Evolutionary conservation across 2,329 filamentous ascomycete species (phyloP).

Genomic region (Fragosphaeria purpurea): DNA sequence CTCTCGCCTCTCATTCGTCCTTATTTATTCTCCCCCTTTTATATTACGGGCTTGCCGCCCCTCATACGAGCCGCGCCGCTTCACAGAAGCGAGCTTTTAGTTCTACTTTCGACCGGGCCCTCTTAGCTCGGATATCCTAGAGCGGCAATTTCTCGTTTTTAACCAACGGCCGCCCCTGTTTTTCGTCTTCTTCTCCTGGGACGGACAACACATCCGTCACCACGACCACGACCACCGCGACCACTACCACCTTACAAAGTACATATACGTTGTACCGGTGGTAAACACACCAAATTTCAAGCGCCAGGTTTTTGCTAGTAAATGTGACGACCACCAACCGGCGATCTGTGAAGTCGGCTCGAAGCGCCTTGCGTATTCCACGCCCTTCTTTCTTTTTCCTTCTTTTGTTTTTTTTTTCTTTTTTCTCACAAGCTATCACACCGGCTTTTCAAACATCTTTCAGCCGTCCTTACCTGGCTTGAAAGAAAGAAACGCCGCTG

Average conservation of each 20-base stretch:
- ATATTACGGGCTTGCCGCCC: background rate
- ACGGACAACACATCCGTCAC: background rate
- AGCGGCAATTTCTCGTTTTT: background rate
- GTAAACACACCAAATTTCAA: too few relatives aligned
- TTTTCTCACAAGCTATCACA: too few relatives aligned
- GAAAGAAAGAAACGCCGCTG: too few relatives aligned
- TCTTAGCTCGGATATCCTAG: slow-evolving; percentile 4
- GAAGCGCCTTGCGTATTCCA: too few relatives aligned
- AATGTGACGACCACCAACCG: too few relatives aligned
- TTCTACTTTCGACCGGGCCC: slow-evolving; percentile 1
- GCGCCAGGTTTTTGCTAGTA: too few relatives aligned
- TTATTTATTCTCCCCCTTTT: background rate
- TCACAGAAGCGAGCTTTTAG: slow-evolving; percentile 7
- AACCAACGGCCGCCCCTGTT: background rate
- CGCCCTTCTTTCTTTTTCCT: background rate
- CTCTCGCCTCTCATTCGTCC: background rate
- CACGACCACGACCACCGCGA: background rate
- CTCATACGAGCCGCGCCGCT: slow-evolving; percentile 9
- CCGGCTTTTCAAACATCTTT: too few relatives aligned
- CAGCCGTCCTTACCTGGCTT: too few relatives aligned
- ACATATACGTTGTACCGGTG: too few relatives aligned
- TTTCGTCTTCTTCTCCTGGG: background rate
- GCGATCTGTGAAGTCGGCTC: too few relatives aligned
- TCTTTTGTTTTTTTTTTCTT: background rate
- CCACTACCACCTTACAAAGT: too few relatives aligned